Percentiles rank a stretch among this genome's conserved stretches.
phyloP scores from a whole-genome alignment of 371 early-diverging fungal species.

The Circinella umbellata region DNA sequence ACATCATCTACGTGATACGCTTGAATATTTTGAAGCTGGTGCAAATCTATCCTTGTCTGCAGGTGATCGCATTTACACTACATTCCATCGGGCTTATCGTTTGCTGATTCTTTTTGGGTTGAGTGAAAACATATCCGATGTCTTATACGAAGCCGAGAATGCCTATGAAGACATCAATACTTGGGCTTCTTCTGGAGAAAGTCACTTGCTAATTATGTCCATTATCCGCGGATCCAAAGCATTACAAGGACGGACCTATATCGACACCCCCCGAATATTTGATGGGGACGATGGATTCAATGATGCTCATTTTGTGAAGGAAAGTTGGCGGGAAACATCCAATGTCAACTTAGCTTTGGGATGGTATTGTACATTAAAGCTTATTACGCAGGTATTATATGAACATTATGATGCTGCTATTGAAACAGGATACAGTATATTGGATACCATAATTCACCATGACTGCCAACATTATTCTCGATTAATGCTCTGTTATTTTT shows the following conservation, averaged over 20 bases:
- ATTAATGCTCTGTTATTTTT: constrained; percentile 30
- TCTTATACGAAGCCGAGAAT: constrained; percentile 30
- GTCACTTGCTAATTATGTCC: constrained; percentile 37
- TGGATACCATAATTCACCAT: constrained; percentile 32
- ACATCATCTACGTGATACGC: constrained; percentile 28
- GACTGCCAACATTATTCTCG: constrained; percentile 42
- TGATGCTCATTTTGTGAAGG: constrained; percentile 38
- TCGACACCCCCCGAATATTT: constrained; percentile 27
- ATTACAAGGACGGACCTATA: constrained; percentile 42
- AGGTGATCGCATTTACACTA: constrained; percentile 48
- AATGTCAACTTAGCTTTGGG: constrained; percentile 35
- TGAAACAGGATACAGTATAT: constrained; percentile 30
- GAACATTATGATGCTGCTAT: constrained; percentile 43
- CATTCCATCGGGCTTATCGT: constrained; percentile 34
- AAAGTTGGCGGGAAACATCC: constrained; percentile 34
- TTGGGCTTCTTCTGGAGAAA: constrained; percentile 41
- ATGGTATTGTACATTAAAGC: constrained; percentile 41
- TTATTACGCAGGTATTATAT: constrained; percentile 41
- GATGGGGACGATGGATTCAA: constrained; percentile 50
- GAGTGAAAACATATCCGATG: constrained; percentile 22
- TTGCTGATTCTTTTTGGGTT: constrained; percentile 26
- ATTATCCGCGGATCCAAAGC: constrained; percentile 46
- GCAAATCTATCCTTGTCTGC: constrained; percentile 27
- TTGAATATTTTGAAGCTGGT: constrained; percentile 16
- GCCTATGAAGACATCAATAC: constrained; percentile 42